Conservation (phyloP, 2,329 filamentous ascomycete genomes). For the Botrytis sinoallii region DNA sequence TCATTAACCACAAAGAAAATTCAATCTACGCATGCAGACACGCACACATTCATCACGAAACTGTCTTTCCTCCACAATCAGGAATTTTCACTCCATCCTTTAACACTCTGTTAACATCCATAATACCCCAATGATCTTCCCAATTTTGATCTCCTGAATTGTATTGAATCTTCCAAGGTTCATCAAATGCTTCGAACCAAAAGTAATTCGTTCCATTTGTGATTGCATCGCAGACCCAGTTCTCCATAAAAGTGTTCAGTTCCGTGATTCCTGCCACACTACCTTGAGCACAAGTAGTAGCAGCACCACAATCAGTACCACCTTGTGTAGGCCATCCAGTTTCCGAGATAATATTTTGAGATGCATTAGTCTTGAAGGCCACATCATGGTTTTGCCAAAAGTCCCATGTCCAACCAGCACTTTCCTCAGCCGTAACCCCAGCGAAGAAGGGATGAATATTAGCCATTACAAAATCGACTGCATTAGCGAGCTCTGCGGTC, state of each 20-base stretch:
- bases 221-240: conserved; percentile 79
- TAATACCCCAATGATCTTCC: conserved; percentile 94
- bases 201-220: conserved; percentile 88
- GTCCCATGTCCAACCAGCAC: conserved; percentile 74
- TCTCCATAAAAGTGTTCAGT: conserved; percentile 81
- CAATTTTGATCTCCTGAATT: conserved; percentile 68
- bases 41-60: conserved; percentile 17
- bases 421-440: conserved; percentile 64
- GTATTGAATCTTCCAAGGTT: conserved; percentile 85
- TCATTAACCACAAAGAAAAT: not conserved
- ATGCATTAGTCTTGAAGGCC: conserved; percentile 54
- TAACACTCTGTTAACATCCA: conserved; percentile 80
- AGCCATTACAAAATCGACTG: conserved; percentile 87
- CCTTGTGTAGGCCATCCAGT: conserved; percentile 87
- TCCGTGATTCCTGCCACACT: conserved; percentile 75
- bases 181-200: conserved; percentile 96
- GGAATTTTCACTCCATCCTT: conserved; percentile 84
- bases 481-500: conserved; percentile 63
- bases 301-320: conserved; percentile 70
- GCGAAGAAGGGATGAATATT: conserved; percentile 97
- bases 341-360: conserved; percentile 80
- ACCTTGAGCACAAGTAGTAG: conserved; percentile 57
- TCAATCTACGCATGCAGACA: not conserved
- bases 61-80: conserved; percentile 69
- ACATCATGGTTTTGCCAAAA: conserved; percentile 78